These are phyloP conservation scores for Monosporascus sp. DNA, from an alignment of 2,329 filamentous ascomycete genomes.

Conservation along the genomic window DNA sequence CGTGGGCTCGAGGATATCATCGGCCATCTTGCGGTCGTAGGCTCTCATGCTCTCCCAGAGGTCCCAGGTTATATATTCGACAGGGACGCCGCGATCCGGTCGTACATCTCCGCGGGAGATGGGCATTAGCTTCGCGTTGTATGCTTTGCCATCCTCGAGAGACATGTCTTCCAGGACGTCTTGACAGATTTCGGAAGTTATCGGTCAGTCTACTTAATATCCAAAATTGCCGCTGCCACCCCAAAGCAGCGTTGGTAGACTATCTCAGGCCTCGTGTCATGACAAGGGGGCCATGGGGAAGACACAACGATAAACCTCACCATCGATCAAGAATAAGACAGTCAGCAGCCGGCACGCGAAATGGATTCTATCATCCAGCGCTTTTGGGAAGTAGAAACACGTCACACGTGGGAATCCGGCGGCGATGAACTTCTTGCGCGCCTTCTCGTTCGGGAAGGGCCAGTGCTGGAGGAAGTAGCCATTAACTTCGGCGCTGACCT, in stretches of 20 bases:
- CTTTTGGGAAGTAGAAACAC: conserved; percentile 33
- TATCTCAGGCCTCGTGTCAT: too few species aligned
- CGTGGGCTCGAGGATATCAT: conserved; percentile 31
- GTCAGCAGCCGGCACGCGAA: conserved; percentile 34
- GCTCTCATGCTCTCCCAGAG: conserved; percentile 35
- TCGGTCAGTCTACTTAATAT: too few species aligned
- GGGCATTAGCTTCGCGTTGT: conserved; percentile 32
- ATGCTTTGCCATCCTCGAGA: conserved; percentile 30
- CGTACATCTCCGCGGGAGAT: conserved; percentile 25
- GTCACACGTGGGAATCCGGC: conserved; percentile 30
- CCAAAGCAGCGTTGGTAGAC: too few species aligned
- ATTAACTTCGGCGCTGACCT: conserved; percentile 31
- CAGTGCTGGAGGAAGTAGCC: conserved; percentile 33
- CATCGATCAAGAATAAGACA: conserved; percentile 37
- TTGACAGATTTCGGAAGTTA: too few species aligned
- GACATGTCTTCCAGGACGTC: conserved; percentile 36
- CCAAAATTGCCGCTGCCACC: too few species aligned
- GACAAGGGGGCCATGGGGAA: too few species aligned
- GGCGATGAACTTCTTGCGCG: conserved; percentile 24
- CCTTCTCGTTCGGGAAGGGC: conserved; percentile 29
- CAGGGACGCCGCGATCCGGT: conserved; percentile 28
- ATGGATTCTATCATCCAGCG: conserved; percentile 32
- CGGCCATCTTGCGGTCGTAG: conserved; percentile 28
- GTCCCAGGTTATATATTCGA: conserved; percentile 34
- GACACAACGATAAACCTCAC: too few species aligned